Base-by-base conservation (phyloP, 2,329 filamentous ascomycete species). In the Emmonsiellopsis sp. region DNA sequence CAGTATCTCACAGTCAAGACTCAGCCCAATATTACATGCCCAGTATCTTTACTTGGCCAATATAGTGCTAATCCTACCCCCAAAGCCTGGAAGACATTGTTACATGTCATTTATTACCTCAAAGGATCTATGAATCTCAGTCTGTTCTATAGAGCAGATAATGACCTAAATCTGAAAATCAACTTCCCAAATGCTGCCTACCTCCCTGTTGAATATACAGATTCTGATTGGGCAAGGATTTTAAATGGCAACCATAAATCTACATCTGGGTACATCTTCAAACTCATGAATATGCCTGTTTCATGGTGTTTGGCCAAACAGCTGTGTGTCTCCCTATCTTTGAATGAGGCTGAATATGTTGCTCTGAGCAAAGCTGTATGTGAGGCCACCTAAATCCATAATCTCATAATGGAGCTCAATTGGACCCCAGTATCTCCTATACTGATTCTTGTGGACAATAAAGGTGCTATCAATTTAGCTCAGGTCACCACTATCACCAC, bases 251-350 rank as follows among this genome's bases (percentile, higher is more conserved):
- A 49, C 1, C 2, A 46, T 1, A 56, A 46, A 27, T 59, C 56
- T 2, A 57, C 49, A 1, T 45, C 53, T 9, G 57, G 54, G 1
- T 58, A 51, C 8, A 31, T 57, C 2, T 59, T 61, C 33, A 39
- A 33, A 11, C 36, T 58, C 0, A 48, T 27, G 3, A 53, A 51
- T 1, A 54, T 5, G 1, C 13, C 11, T 2, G 14, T 45, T 1
- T 45, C 10, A 2, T 45, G 9, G 27, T 3, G 9, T 32, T 45
- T 6, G 1, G 8, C 2, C 4, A 45, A 45, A 11, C 43, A 45
- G 3, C 5, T 13, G 0, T 45, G 43, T 5, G 13, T 45, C 2
- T 45, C 31, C 6, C 33, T 45, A 8, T n/a, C 27, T 7, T 45
- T 11, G 1, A 45, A 45, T 33, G 31, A 45, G 27, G 43, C 43